These are phyloP conservation scores for Laburnicola sp. DNA, from an alignment of 2,329 filamentous ascomycete species.

Conservation along the genomic window DNA sequence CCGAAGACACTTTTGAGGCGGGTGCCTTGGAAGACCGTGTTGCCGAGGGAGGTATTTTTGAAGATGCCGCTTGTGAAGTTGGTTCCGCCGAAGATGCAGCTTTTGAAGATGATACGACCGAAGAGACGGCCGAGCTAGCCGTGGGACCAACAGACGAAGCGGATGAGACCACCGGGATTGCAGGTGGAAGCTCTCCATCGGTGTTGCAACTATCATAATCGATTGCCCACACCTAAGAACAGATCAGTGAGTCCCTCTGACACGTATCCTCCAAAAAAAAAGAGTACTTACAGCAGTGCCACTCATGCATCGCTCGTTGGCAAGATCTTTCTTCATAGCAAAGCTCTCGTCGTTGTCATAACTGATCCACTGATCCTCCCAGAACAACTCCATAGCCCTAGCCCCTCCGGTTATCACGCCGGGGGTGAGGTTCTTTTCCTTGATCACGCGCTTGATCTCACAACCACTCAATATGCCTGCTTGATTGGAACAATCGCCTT, in stretches of 20 bases:
- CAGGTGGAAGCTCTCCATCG: constrained; percentile 8
- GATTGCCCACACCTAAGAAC: constrained; percentile 39
- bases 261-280: too few species aligned
- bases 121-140: not conserved
- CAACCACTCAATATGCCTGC: constrained; percentile 39
- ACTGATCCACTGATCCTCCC: constrained; percentile 44
- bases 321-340: constrained; percentile 13
- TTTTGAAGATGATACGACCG: not conserved
- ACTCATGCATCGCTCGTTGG: constrained; percentile 28
- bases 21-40: too few species aligned
- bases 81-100: too few species aligned
- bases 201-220: constrained; percentile 43
- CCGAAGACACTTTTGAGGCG: too few species aligned
- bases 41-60: too few species aligned
- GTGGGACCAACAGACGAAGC: not conserved
- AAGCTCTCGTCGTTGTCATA: constrained; percentile 43
- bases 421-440: constrained; percentile 20
- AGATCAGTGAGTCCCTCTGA: too few species aligned
- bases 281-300: constrained; percentile 19
- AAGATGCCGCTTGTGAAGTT: too few species aligned
- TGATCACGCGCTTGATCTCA: constrained; percentile 45
- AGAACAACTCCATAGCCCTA: constrained; percentile 42
- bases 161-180: not conserved
- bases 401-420: constrained; percentile 31
- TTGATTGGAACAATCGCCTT: constrained; percentile 28